phyloP scores from a whole-genome alignment of 108 stramenopile species.

The Discostella pseudostelligera region DNA sequence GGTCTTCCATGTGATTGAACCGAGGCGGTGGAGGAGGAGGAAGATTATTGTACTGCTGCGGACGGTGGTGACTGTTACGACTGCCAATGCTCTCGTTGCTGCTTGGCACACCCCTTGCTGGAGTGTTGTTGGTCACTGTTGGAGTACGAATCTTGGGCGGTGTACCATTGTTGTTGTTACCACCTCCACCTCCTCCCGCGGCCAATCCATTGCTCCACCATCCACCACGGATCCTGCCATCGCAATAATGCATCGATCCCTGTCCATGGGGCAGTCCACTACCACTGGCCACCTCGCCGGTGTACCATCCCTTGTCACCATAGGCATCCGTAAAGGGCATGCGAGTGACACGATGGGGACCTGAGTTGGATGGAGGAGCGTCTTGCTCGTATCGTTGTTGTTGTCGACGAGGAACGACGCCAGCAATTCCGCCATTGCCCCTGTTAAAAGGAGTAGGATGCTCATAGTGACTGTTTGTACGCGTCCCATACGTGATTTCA shows the following conservation, averaged over 20 bases:
- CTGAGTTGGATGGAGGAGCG: conserved; percentile 7
- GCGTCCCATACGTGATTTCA: conserved; percentile 42
- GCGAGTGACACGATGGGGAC: conserved; percentile 41
- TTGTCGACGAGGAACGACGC: neutral
- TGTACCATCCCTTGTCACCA: conserved; percentile 74
- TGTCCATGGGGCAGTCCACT: conserved; percentile 78
- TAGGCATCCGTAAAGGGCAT: conserved; percentile 71
- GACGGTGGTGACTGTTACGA: too few species aligned
- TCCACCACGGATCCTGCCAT: conserved; percentile 32
- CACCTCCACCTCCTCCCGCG: neutral
- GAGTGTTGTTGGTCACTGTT: too few species aligned
- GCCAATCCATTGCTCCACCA: conserved; percentile 40
- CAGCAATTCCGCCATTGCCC: neutral
- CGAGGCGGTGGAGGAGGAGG: too few species aligned
- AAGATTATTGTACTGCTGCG: too few species aligned
- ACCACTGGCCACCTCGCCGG: conserved; percentile 65
- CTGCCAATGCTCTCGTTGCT: too few species aligned
- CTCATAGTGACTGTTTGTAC: conserved; percentile 3
- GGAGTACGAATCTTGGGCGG: neutral
- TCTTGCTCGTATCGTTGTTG: conserved; percentile 10
- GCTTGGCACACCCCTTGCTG: too few species aligned
- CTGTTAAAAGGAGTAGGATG: neutral
- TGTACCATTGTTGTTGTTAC: neutral
- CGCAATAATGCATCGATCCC: conserved; percentile 49
- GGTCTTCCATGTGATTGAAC: too few species aligned